Conservation (phyloP, 129 eudicot species). For the Tagetes erecta region DNA sequence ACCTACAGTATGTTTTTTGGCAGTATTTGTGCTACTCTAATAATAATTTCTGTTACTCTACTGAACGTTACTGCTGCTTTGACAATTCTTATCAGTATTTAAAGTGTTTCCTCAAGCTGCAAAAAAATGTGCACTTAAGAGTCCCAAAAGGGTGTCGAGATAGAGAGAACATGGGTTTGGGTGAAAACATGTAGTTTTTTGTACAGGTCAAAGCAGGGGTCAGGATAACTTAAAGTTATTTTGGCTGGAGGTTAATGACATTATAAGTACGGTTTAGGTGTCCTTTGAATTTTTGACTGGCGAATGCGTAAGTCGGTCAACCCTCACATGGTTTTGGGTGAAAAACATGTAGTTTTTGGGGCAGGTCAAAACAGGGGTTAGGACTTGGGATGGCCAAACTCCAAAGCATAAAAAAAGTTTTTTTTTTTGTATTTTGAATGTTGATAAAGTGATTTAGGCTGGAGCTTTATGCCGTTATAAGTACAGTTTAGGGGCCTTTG, state of each 20-base stretch:
- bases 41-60: no score
- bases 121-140: not conserved
- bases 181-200: not conserved
- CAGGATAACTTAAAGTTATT: not conserved
- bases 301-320: no score
- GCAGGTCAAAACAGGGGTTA: no score
- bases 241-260: no score
- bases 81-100: not conserved
- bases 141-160: not conserved
- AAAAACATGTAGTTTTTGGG: not conserved
- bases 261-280: no score
- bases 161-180: not conserved
- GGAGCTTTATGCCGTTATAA: not conserved
- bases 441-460: not conserved
- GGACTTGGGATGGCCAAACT: no score
- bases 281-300: no score
- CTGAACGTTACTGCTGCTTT: not conserved
- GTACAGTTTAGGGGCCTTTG: not conserved
- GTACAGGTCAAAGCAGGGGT: not conserved
- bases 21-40: not conserved
- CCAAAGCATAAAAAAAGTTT: no score
- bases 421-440: not conserved
- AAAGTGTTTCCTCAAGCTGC: not conserved
- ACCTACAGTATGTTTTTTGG: constrained; percentile 64
- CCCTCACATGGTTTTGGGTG: no score